Evolutionary conservation across 2,329 filamentous ascomycete genomes (phyloP).

Genomic region (Fusarium sambucinum): DNA sequence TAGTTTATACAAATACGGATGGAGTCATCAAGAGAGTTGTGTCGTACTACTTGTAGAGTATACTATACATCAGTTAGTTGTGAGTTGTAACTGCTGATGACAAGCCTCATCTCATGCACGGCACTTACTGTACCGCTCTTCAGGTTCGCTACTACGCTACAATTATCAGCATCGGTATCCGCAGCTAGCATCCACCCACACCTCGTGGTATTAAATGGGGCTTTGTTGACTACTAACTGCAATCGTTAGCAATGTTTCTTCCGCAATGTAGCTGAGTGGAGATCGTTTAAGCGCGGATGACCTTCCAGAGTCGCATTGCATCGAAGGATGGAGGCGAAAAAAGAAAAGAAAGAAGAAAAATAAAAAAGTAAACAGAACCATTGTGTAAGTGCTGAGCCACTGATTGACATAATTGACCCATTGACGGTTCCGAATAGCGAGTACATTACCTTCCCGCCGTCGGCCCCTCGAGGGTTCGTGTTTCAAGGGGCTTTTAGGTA

Average conservation of each 20-base stretch:
- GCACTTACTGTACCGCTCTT: neutral
- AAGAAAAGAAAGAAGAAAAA: neutral
- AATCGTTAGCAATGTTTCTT: conserved; percentile 25
- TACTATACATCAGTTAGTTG: neutral
- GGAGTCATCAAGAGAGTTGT: neutral
- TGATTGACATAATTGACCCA: neutral
- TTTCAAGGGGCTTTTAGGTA: conserved; percentile 36
- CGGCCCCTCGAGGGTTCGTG: conserved; percentile 6
- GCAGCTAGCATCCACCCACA: conserved; percentile 27
- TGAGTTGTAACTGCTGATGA: neutral
- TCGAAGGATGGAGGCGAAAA: conserved; percentile 14
- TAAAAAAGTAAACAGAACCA: neutral
- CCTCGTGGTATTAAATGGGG: conserved; percentile 24
- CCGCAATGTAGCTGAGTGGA: conserved; percentile 1
- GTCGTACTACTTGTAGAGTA: neutral
- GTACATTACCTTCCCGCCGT: neutral
- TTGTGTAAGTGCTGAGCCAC: neutral
- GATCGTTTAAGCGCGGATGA: neutral
- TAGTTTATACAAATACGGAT: neutral
- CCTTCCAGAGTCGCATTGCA: conserved; percentile 25
- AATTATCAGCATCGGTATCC: conserved; percentile 10
- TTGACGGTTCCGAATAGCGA: neutral
- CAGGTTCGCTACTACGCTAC: conserved; percentile 2
- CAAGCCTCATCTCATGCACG: neutral
- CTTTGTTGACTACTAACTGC: conserved; percentile 7